A percentile compares a stretch with the other conserved stretches of the same genome.
phyloP scores from a whole-genome alignment of 108 stramenopile species.

The Schizochytrium sp. region DNA sequence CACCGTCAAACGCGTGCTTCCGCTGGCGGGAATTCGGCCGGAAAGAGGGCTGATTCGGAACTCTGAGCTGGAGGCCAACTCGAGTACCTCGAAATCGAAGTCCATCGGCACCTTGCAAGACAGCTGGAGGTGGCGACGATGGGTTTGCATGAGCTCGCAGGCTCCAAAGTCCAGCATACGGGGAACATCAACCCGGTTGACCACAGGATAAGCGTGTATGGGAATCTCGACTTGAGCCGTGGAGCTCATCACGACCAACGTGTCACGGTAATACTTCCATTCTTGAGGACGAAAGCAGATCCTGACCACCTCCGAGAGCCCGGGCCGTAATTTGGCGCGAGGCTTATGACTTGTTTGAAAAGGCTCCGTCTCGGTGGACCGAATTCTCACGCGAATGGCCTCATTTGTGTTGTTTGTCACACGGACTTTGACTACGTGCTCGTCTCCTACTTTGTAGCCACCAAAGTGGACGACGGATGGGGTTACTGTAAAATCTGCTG shows the following conservation, averaged over 20 bases:
- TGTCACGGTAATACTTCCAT: slow-evolving; percentile 39
- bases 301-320: slow-evolving; percentile 24
- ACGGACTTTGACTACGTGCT: slow-evolving; percentile 23
- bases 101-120: slow-evolving; percentile 38
- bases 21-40: slow-evolving; percentile 31
- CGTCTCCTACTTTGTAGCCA: slow-evolving; percentile 24
- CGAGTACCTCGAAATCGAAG: slow-evolving; percentile 36
- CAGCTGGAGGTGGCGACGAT: not conserved
- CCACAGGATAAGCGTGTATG: slow-evolving; percentile 41
- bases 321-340: slow-evolving; percentile 26
- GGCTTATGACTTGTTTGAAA: slow-evolving; percentile 31
- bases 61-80: slow-evolving; percentile 22
- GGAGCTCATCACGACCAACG: slow-evolving; percentile 26
- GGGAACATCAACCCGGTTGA: slow-evolving; percentile 35
- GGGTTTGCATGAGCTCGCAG: slow-evolving; percentile 24
- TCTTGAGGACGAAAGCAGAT: slow-evolving; percentile 32
- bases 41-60: slow-evolving; percentile 21
- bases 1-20: slow-evolving; percentile 10
- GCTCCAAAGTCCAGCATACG: slow-evolving; percentile 29
- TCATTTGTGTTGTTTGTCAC: slow-evolving; percentile 29
- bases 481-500: not conserved
- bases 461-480: slow-evolving; percentile 32
- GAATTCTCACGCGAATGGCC: slow-evolving; percentile 24
- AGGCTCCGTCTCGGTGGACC: slow-evolving; percentile 16
- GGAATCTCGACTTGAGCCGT: slow-evolving; percentile 33